Evolutionary conservation across 2,329 filamentous ascomycete genomes (phyloP).

Genomic region (Pyrenophora tritici-repentis): DNA sequence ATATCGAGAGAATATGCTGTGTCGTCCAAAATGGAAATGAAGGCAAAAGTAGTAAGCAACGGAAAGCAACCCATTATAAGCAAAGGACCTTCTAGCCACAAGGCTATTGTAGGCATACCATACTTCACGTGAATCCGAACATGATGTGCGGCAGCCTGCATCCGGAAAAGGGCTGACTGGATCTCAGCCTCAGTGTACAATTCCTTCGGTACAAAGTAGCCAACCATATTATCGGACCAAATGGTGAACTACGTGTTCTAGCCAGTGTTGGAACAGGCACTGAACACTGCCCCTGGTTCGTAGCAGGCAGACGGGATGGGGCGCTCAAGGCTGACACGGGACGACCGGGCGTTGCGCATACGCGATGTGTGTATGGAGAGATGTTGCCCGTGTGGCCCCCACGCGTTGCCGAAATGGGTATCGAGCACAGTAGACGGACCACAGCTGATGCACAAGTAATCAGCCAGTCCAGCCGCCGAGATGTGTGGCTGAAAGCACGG

Average conservation of each 20-base stretch:
- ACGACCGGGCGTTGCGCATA: slow-evolving; percentile 1
- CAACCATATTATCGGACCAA: slow-evolving; percentile 9
- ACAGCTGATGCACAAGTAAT: slow-evolving; percentile 3
- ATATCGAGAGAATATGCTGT: not conserved
- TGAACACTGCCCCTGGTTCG: slow-evolving; percentile 2
- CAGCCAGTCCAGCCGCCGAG: not conserved
- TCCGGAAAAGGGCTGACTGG: slow-evolving; percentile 26
- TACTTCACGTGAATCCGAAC: slow-evolving; percentile 7
- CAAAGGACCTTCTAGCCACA: slow-evolving; percentile 2
- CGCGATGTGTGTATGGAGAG: not conserved
- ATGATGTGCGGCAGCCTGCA: slow-evolving; percentile 17
- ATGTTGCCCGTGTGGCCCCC: slow-evolving; percentile 16
- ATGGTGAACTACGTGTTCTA: slow-evolving; percentile 1
- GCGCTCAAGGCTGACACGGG: slow-evolving; percentile 8
- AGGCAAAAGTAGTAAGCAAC: not conserved
- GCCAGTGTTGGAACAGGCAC: not conserved
- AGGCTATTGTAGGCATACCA: slow-evolving; percentile 5
- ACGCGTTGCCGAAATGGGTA: slow-evolving; percentile 9
- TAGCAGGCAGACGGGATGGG: slow-evolving; percentile 6
- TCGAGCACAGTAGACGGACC: slow-evolving; percentile 3
- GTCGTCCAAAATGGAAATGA: not conserved
- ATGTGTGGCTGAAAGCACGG: not conserved
- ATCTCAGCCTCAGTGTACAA: slow-evolving; percentile 25
- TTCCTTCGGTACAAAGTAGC: slow-evolving; percentile 2
- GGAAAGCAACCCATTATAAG: slow-evolving; percentile 7